Evolutionary conservation across 2,329 filamentous ascomycete species (phyloP), one percentile per base, ranked within the genome.

Genomic region (Periconia sp.): DNA sequence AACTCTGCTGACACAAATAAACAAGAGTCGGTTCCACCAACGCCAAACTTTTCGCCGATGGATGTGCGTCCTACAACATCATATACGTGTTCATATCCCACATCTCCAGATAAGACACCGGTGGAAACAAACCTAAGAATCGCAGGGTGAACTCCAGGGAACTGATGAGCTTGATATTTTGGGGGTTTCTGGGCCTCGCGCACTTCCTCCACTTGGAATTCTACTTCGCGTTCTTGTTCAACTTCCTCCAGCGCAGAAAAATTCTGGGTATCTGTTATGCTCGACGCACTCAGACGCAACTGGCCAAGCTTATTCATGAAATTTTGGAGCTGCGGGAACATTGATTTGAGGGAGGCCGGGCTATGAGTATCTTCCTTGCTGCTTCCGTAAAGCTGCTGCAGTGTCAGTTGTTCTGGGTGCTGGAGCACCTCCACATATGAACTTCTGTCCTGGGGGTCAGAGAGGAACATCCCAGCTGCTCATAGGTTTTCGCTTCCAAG

Each of bases 231-330:
- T 57, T 87, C 83, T 53, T 78, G 75, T 46, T 79, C 76, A 1
- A 81, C 85, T 51, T 89, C 86, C 45, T 87, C 78, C 0, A 89
- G 67, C 0, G 82, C 80, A 0, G 81, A 81, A 0, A 73, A 75
- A 49, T 80, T 72, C 66, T 1, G 74, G 76, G 23, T 27, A 5
- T 2, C 77, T 73, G 0, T 78, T 67, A 27, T 81, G 78, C 35
- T 81, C 73, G 15, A 76, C 0, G 55, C 59, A 30, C 69, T 72
- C 31, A 67, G 63, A 3, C 68, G 67, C 0, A 9, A 73, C 64
- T 0, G n/a, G n/a, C n/a, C n/a, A n/a, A 82, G 70, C 6, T 74
- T 61, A 1, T 71, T 58, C 11, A 74, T 64, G 40, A 43, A 50
- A 10, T 2, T 13, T 18, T 19, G 11, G 14, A 50, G 47, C 6